Conservation (phyloP, 768 basidiomycete genomes). For the Tylopilus plumbeoviolaceoides region DNA sequence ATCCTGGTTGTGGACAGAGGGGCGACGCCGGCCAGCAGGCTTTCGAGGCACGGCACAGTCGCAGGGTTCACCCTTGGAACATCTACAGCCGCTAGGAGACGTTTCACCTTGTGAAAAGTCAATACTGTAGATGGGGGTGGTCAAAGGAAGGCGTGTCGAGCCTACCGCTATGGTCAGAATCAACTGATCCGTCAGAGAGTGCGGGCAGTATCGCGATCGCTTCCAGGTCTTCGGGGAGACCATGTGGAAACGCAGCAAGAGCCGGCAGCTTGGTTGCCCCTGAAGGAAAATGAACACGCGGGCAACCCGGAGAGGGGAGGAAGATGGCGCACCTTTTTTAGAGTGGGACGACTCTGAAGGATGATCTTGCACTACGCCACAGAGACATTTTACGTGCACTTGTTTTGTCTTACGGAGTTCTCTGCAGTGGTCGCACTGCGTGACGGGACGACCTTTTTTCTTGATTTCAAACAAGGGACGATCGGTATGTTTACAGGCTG, state of each 20-base stretch:
- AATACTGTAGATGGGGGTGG: conserved; percentile 38
- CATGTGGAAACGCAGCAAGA: conserved; percentile 76
- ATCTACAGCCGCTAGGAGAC: conserved; percentile 45
- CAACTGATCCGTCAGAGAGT: conserved; percentile 48
- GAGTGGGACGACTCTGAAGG: conserved; percentile 27
- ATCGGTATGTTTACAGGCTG: conserved; percentile 83
- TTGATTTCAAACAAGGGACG: conserved; percentile 80
- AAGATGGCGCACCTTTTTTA: conserved; percentile 60
- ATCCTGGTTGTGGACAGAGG: conserved; percentile 27
- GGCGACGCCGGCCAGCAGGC: conserved; percentile 34
- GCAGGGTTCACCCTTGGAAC: conserved; percentile 45
- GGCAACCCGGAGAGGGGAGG: neutral
- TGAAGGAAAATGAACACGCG: conserved; percentile 35
- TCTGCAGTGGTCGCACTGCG: conserved; percentile 51
- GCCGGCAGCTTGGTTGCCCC: conserved; percentile 59
- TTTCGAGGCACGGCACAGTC: conserved; percentile 55
- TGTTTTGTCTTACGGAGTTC: conserved; percentile 44
- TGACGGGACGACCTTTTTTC: conserved; percentile 58
- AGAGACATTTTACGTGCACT: conserved; percentile 43
- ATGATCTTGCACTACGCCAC: conserved; percentile 38
- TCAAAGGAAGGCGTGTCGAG: conserved; percentile 44
- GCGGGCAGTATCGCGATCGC: conserved; percentile 37
- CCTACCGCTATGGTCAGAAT: conserved; percentile 67
- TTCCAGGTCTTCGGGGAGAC: conserved; percentile 67
- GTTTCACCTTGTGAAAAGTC: conserved; percentile 45